phyloP scores from a whole-genome alignment of 805 yeast species.

The Wickerhamiella qilinensis region DNA sequence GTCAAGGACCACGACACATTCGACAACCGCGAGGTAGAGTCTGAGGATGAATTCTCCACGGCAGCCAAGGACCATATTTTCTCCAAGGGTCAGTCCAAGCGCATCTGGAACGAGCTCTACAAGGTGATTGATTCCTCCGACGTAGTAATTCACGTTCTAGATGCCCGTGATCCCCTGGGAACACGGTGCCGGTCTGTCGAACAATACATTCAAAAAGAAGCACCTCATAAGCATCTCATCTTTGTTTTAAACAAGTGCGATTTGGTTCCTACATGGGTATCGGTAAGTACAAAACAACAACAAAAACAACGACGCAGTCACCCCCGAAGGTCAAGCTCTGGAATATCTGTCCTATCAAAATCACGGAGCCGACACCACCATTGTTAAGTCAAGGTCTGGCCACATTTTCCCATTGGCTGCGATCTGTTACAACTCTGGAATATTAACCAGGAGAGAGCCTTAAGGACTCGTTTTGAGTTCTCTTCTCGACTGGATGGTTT shows the following conservation, averaged over 20 bases:
- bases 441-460: constrained; percentile 46
- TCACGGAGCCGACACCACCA: constrained; percentile 30
- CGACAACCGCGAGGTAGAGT: constrained; percentile 49
- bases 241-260: constrained; percentile 95
- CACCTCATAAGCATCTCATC: constrained; percentile 91
- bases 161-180: constrained; percentile 95
- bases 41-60: constrained; percentile 59
- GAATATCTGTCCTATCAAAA: no score
- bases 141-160: constrained; percentile 89
- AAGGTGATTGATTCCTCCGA: constrained; percentile 96
- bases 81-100: constrained; percentile 92
- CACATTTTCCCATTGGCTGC: constrained; percentile 30
- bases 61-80: constrained; percentile 93
- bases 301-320: constrained; percentile 13
- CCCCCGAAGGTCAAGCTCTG: no score
- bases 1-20: constrained; percentile 42
- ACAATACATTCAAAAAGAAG: constrained; percentile 80
- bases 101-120: constrained; percentile 96
- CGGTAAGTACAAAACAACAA: constrained; percentile 52
- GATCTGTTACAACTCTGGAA: constrained; percentile 99
- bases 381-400: constrained; percentile 38
- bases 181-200: constrained; percentile 90
- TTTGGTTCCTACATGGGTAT: constrained; percentile 97
- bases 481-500: constrained; percentile 31
- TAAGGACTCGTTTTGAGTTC: constrained; percentile 35